These are phyloP conservation scores for Chionographis japonica DNA, from an alignment of 106 monocot genomes.

Conservation along the genomic window DNA sequence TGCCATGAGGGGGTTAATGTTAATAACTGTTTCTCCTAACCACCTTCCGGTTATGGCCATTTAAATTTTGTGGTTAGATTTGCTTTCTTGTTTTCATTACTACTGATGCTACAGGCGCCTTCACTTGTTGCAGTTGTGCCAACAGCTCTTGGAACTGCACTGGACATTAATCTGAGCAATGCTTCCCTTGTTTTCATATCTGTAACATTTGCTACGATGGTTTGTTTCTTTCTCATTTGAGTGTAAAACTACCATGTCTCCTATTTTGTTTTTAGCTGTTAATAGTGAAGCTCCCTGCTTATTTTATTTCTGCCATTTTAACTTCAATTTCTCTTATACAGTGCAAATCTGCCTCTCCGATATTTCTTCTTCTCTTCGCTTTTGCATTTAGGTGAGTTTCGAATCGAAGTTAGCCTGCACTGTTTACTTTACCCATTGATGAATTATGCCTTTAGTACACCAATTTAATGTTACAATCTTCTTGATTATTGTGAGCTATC, in stretches of 20 bases:
- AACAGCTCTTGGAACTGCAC: slow-evolving; percentile 69
- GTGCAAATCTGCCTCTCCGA: too few relatives aligned
- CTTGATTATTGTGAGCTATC: too few relatives aligned
- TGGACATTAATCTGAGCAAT: slow-evolving; percentile 97
- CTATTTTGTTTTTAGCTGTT: neutral
- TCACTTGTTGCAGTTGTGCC: slow-evolving; percentile 71
- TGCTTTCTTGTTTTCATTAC: too few relatives aligned
- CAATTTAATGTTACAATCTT: too few relatives aligned
- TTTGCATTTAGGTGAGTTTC: slow-evolving; percentile 85
- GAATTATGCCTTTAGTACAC: too few relatives aligned
- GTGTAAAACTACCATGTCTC: neutral
- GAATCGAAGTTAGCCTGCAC: neutral
- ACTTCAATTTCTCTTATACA: slow-evolving; percentile 44
- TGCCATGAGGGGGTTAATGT: too few relatives aligned
- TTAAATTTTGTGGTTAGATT: too few relatives aligned
- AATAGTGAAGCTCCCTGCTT: neutral
- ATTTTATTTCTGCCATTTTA: slow-evolving; percentile 1
- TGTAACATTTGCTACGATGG: slow-evolving; percentile 98
- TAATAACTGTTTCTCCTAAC: too few relatives aligned
- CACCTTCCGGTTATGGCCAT: too few relatives aligned
- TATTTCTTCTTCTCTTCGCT: slow-evolving; percentile 89
- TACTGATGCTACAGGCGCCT: neutral
- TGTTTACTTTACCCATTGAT: too few relatives aligned
- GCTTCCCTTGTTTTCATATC: slow-evolving; percentile 89
- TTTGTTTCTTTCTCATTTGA: slow-evolving; percentile 18